Percentiles rank a stretch among this genome's conserved stretches.
Evolutionary conservation across 495 filamentous ascomycete genomes (phyloP).

Genomic region (Jackrogersella multiformis): DNA sequence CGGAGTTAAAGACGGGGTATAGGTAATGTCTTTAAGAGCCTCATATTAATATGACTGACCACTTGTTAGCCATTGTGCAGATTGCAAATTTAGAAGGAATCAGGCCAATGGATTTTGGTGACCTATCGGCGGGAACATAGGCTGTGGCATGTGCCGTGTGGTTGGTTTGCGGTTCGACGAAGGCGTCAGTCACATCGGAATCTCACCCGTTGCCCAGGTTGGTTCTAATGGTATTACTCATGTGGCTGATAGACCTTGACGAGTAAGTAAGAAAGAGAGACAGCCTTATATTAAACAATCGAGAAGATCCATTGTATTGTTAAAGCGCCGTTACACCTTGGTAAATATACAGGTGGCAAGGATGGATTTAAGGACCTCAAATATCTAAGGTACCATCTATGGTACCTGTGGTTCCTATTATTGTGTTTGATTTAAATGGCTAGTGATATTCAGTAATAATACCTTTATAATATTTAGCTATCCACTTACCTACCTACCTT

Average conservation of each 20-base stretch:
- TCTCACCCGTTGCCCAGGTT: slow-evolving; percentile 14
- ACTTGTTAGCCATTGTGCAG: background rate
- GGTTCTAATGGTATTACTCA: background rate
- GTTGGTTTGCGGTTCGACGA: slow-evolving; percentile 29
- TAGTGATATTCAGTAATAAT: background rate
- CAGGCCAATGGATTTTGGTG: slow-evolving; percentile 7
- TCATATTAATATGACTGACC: slow-evolving; percentile 7
- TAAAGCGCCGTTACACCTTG: slow-evolving; percentile 8
- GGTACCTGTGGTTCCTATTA: too few relatives aligned
- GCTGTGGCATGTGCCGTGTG: slow-evolving; percentile 25
- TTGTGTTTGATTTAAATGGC: slow-evolving; percentile 3
- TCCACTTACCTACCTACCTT: background rate
- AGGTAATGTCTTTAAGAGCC: slow-evolving; percentile 6
- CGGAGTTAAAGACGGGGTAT: background rate
- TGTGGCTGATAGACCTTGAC: background rate
- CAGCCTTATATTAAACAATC: slow-evolving; percentile 4
- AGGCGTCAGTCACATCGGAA: slow-evolving; percentile 12
- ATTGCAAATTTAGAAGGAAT: slow-evolving; percentile 6
- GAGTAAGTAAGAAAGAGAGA: background rate
- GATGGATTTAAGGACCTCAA: too few relatives aligned
- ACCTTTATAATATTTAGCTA: too few relatives aligned
- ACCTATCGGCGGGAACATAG: slow-evolving; percentile 36
- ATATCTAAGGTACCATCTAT: too few relatives aligned
- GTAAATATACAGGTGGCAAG: slow-evolving; percentile 10
- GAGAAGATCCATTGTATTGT: background rate